These are phyloP conservation scores for Physaria fendleri DNA, from an alignment of 345 rosid species.

Conservation along the genomic window DNA sequence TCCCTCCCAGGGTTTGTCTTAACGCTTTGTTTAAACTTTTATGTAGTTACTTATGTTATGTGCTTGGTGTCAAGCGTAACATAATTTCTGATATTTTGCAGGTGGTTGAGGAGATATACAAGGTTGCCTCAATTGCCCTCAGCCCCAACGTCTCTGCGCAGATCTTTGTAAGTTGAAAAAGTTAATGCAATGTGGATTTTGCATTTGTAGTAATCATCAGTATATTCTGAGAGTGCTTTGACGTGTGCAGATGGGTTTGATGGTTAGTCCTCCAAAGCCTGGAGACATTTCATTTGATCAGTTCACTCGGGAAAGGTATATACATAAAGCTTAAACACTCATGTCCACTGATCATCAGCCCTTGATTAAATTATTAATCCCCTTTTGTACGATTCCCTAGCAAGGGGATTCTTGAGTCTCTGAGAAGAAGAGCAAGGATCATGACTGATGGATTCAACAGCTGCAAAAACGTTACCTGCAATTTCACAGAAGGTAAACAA, in stretches of 20 bases:
- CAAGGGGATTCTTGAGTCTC: slow-evolving; percentile 84
- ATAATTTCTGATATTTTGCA: slow-evolving; percentile 32
- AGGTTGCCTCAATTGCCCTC: slow-evolving; percentile 81
- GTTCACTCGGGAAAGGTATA: slow-evolving; percentile 75
- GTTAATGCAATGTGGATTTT: background rate
- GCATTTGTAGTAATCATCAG: background rate
- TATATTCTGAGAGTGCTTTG: slow-evolving; percentile 5
- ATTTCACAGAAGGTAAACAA: slow-evolving; percentile 83
- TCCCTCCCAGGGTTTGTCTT: slow-evolving; percentile 71
- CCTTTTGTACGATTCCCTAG: slow-evolving; percentile 31
- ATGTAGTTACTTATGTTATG: background rate
- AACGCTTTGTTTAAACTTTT: background rate
- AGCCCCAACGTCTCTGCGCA: slow-evolving; percentile 98
- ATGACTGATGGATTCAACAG: slow-evolving; percentile 99
- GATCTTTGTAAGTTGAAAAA: slow-evolving; percentile 68
- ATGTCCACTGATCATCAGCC: background rate
- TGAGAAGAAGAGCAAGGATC: slow-evolving; percentile 82
- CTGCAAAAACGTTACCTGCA: slow-evolving; percentile 92
- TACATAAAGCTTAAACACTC: background rate
- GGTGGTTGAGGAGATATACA: slow-evolving; percentile 96
- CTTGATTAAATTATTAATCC: background rate
- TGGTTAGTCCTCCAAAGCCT: slow-evolving; percentile 93
- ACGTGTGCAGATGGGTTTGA: slow-evolving; percentile 74
- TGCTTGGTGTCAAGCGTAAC: background rate
- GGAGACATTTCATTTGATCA: slow-evolving; percentile 92